phyloP scores from a whole-genome alignment of 139 green algal genomes.

The Pleodorina starrii region DNA sequence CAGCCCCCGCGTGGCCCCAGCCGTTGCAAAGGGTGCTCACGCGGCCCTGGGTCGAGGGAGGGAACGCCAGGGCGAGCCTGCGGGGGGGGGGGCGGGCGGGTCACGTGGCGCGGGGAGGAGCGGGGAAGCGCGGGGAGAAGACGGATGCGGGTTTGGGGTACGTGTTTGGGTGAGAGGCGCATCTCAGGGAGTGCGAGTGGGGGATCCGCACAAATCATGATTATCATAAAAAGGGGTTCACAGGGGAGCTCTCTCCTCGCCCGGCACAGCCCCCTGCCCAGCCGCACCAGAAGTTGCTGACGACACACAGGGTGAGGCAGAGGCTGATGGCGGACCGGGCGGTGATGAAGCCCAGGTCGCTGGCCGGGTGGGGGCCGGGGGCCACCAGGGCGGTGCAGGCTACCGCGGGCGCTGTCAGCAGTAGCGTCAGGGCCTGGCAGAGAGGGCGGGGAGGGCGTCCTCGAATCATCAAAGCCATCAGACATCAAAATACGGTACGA shows the following conservation, averaged over 20 bases:
- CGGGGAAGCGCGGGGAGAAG: too few species aligned
- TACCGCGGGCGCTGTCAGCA: constrained; percentile 67
- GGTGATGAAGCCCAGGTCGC: constrained; percentile 84
- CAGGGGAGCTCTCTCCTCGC: too few species aligned
- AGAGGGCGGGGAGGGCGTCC: not conserved
- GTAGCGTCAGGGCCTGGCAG: constrained; percentile 60
- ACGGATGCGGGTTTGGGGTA: too few species aligned
- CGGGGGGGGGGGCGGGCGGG: too few species aligned
- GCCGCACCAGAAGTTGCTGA: constrained; percentile 33
- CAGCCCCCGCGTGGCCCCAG: constrained; percentile 91
- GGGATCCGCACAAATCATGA: too few species aligned
- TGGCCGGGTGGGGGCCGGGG: constrained; percentile 51
- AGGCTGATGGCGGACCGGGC: constrained; percentile 80
- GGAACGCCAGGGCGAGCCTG: constrained; percentile 2
- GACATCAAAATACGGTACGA: too few species aligned
- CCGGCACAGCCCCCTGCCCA: too few species aligned
- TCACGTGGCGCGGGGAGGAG: too few species aligned
- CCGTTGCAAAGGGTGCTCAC: constrained; percentile 58
- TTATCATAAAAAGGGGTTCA: too few species aligned
- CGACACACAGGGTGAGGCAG: constrained; percentile 86
- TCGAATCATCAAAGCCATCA: too few species aligned
- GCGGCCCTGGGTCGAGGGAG: not conserved
- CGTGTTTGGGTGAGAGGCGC: too few species aligned
- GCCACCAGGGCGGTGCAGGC: constrained; percentile 75
- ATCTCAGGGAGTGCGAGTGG: too few species aligned